Evolutionary conservation across 768 basidiomycete genomes (phyloP), one percentile per base, ranked within the genome.

Genomic region (Amanita rimosa): DNA sequence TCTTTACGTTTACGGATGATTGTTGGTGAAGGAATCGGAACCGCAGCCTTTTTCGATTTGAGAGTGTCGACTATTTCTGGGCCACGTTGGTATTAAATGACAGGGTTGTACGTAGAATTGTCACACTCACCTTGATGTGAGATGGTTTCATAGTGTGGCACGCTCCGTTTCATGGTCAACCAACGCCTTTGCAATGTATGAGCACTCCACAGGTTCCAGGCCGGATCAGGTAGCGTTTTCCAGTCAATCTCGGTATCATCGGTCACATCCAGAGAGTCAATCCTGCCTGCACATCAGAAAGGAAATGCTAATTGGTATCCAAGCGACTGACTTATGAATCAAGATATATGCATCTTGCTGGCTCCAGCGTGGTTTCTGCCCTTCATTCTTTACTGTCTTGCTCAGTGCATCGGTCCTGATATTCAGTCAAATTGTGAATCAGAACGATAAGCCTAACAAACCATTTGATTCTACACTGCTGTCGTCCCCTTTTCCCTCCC

Each of bases 391-490:
- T 38, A 84, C 67, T 17, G 73, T 78, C 58, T 83, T 80, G 52
- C 77, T 82, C 37, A 91, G 64, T 0, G 79, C 74, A 65, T 90
- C 87, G 26, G 83, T 85, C 88, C 85, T 88, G 52, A 17, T 48
- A 40, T 13, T 10, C 2, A 11, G 13, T 29, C 21, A 29, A 41
- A 37, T 19, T n/a, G 19, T 38, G 11, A 6, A 16, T 19, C 49
- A 41, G 22, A 9, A 16, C 40, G 26, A 13, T 11, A 29, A 41
- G 27, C 27, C 29, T 26, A n/a, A 36, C 64, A 47, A 51, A 86
- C 87, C 89, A 92, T 75, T 92, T 92, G 38, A 85, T 85, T 42
- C 89, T 74, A 67, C 89, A 91, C 61, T 92, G 89, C 57, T 89
- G 85, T 54, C 88, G 72, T 31, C 81, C 80, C 43, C 89, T 75